Percentiles rank a stretch among this genome's conserved stretches.
Conservation (phyloP, 805 yeast species). For the Kluyveromyces wickerhamii region DNA sequence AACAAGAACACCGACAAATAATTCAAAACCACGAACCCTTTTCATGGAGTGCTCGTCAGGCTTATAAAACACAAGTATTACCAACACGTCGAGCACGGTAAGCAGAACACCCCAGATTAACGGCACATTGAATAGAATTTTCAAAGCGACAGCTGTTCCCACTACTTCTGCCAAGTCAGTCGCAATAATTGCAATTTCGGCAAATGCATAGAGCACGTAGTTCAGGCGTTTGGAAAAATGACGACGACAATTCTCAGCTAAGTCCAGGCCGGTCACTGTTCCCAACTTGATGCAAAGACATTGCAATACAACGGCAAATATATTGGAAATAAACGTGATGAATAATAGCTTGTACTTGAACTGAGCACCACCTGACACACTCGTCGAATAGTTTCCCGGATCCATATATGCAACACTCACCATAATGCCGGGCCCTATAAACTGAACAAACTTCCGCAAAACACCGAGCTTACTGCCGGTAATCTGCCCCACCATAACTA, state of each 20-base stretch:
- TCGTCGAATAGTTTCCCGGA: slow-evolving; percentile 95
- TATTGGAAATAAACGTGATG: slow-evolving; percentile 71
- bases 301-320: slow-evolving; percentile 82
- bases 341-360: slow-evolving; percentile 72
- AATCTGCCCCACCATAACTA: neutral
- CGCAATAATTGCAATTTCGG: slow-evolving; percentile 84
- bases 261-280: slow-evolving; percentile 84
- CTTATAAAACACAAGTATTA: slow-evolving; percentile 69
- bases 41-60: slow-evolving; percentile 68
- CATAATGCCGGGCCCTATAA: slow-evolving; percentile 91
- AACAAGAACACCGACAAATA: slow-evolving; percentile 64
- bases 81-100: slow-evolving; percentile 74
- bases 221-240: slow-evolving; percentile 61
- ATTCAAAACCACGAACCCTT: slow-evolving; percentile 69
- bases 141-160: slow-evolving; percentile 82
- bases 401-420: slow-evolving; percentile 96
- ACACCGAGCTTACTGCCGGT: slow-evolving; percentile 5
- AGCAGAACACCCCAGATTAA: slow-evolving; percentile 65
- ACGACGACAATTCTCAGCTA: slow-evolving; percentile 79
- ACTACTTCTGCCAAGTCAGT: slow-evolving; percentile 93
- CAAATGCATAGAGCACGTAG: slow-evolving; percentile 52
- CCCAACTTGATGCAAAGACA: slow-evolving; percentile 84
- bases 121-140: slow-evolving; percentile 70
- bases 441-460: slow-evolving; percentile 43
- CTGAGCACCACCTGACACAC: slow-evolving; percentile 85